A percentile compares a stretch with the other conserved stretches of the same genome.
Evolutionary conservation across 2,329 filamentous ascomycete genomes (phyloP).

Genomic region (Zymoseptoria brevis): DNA sequence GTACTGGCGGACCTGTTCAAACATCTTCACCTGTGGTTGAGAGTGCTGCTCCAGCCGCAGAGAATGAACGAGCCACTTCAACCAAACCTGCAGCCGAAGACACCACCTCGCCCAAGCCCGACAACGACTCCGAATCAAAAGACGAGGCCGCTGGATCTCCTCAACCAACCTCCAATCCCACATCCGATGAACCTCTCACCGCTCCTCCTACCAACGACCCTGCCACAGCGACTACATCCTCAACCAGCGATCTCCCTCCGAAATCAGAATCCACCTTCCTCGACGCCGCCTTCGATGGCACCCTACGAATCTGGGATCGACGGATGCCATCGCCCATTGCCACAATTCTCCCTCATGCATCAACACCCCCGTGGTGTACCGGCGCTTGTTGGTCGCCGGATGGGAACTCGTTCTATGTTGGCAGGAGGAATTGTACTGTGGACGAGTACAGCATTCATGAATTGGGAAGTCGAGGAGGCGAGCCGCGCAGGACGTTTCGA

Average conservation of each 20-base stretch:
- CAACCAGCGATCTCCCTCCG: constrained; percentile 31
- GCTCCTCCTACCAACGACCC: constrained; percentile 30
- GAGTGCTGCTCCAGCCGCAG: background rate
- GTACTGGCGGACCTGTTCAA: constrained; percentile 34
- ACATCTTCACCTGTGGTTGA: constrained; percentile 24
- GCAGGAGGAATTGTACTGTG: constrained; percentile 81
- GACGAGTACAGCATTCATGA: constrained; percentile 90
- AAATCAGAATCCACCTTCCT: constrained; percentile 75
- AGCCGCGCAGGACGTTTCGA: constrained; percentile 70
- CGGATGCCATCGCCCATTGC: constrained; percentile 70
- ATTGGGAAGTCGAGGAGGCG: constrained; percentile 49
- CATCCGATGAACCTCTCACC: constrained; percentile 38
- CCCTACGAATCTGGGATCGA: constrained; percentile 86
- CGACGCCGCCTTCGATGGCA: constrained; percentile 79
- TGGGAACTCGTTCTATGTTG: constrained; percentile 90
- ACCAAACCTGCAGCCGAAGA: background rate
- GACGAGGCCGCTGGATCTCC: constrained; percentile 2
- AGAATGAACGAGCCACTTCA: background rate
- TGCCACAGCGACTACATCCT: constrained; percentile 11
- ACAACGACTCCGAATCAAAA: background rate
- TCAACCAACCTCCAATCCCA: constrained; percentile 44
- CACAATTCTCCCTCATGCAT: constrained; percentile 63
- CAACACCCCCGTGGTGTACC: constrained; percentile 93
- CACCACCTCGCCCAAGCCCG: background rate
- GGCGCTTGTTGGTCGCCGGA: constrained; percentile 93